phyloP scores from a whole-genome alignment of 73 alveolate species.

The Paramecium biaurelia region DNA sequence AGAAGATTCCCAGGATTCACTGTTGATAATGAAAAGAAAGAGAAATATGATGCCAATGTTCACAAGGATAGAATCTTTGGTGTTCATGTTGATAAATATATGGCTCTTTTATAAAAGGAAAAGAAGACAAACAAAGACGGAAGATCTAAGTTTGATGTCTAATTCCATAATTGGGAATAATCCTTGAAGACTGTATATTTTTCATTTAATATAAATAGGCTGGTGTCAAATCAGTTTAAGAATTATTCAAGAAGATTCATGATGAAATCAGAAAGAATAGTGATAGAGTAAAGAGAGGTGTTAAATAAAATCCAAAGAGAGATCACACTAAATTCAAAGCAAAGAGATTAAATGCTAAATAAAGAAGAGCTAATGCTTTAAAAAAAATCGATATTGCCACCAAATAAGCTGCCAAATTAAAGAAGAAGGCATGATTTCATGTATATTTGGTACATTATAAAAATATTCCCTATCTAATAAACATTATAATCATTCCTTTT shows the following conservation, averaged over 20 bases:
- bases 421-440: slow-evolving; percentile 35
- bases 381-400: slow-evolving; percentile 85
- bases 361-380: slow-evolving; percentile 91
- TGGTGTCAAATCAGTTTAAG: slow-evolving; percentile 86
- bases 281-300: slow-evolving; percentile 69
- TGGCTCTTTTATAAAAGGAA: slow-evolving; percentile 89
- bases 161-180: slow-evolving; percentile 92
- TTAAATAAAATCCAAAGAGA: slow-evolving; percentile 79
- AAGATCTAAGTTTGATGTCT: slow-evolving; percentile 80
- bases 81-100: slow-evolving; percentile 94
- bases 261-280: slow-evolving; percentile 97
- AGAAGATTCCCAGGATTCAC: slow-evolving; percentile 99
- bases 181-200: slow-evolving; percentile 71
- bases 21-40: slow-evolving; percentile 85
- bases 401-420: slow-evolving; percentile 44
- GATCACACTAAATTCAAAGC: slow-evolving; percentile 79
- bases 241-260: slow-evolving; percentile 94
- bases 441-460: neutral
- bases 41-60: slow-evolving; percentile 89
- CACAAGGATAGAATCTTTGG: slow-evolving; percentile 99
- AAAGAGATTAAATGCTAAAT: slow-evolving; percentile 83
- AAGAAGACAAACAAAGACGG: slow-evolving; percentile 27
- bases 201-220: neutral
- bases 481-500: neutral
- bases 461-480: neutral